Conservation (phyloP, 305 asterid genomes). For the Fraxinus sp. region DNA sequence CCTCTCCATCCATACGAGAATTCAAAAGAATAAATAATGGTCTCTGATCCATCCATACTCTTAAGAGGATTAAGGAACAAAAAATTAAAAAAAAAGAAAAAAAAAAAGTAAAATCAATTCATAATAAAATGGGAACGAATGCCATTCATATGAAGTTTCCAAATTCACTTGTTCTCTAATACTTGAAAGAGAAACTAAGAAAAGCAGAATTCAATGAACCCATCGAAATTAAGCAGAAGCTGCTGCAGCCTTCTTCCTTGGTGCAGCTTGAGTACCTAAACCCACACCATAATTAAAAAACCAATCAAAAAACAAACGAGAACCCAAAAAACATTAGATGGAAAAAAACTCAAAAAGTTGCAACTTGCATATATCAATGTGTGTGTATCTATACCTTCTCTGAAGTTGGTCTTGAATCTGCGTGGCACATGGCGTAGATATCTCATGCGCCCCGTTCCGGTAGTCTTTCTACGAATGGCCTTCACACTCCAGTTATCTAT, state of each 20-base stretch:
- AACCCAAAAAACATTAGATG: not conserved
- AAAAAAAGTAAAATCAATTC: not conserved
- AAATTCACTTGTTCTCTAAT: conserved; percentile 25
- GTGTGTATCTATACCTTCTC: conserved; percentile 57
- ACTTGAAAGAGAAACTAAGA: conserved; percentile 20
- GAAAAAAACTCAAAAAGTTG: not conserved
- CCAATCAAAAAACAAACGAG: not conserved
- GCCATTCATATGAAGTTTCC: conserved; percentile 8
- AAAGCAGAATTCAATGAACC: conserved; percentile 26
- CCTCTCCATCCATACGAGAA: not conserved
- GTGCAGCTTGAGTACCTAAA: conserved; percentile 80
- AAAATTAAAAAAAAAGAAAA: too few relatives aligned
- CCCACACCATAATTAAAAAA: not conserved
- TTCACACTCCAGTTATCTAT: not conserved
- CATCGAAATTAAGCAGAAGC: conserved; percentile 48
- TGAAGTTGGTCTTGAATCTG: conserved; percentile 40
- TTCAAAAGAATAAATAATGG: not conserved
- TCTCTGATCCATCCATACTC: conserved; percentile 22
- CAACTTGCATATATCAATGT: not conserved
- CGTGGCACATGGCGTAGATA: not conserved
- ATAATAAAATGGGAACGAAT: conserved; percentile 8
- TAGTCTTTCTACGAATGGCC: not conserved
- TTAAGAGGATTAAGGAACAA: not conserved
- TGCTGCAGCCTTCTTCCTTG: conserved; percentile 72
- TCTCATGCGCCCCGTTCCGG: not conserved